These are phyloP conservation scores for Corymbia calophylla DNA, from an alignment of 441 rosid species.

Conservation along the genomic window DNA sequence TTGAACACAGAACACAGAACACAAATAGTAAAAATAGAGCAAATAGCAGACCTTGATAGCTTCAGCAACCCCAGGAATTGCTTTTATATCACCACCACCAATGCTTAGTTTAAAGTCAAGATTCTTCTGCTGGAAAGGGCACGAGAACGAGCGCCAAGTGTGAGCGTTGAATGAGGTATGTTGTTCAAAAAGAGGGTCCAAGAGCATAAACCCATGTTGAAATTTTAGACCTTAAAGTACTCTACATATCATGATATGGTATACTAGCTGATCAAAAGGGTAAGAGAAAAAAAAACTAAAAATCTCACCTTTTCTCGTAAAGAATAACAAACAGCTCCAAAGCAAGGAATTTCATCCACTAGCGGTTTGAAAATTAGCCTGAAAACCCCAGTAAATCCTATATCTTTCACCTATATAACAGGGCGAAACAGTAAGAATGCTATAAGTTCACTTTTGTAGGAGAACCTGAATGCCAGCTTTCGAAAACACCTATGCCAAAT, in stretches of 20 bases:
- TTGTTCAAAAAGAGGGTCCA: background rate
- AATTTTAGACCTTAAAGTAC: background rate
- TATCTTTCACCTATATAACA: slow-evolving; percentile 59
- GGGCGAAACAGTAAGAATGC: background rate
- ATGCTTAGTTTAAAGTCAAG: slow-evolving; percentile 79
- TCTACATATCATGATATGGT: background rate
- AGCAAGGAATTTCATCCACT: slow-evolving; percentile 77
- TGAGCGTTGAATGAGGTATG: background rate
- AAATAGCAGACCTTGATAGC: slow-evolving; percentile 68
- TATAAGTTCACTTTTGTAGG: background rate
- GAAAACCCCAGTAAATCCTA: slow-evolving; percentile 91
- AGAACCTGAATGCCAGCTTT: background rate
- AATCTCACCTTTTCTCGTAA: slow-evolving; percentile 58
- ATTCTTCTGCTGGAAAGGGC: slow-evolving; percentile 46
- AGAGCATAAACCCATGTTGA: background rate
- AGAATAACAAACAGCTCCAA: slow-evolving; percentile 86
- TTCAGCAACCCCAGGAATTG: slow-evolving; percentile 80
- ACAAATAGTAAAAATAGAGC: background rate
- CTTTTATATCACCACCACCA: slow-evolving; percentile 76
- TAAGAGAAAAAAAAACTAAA: background rate
- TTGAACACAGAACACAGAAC: background rate
- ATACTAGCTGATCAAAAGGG: background rate
- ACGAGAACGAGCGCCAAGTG: background rate
- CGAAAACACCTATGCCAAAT: background rate
- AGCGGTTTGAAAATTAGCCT: slow-evolving; percentile 90